phyloP scores from a whole-genome alignment of 140 eudicot species.

The Artemisia princeps region DNA sequence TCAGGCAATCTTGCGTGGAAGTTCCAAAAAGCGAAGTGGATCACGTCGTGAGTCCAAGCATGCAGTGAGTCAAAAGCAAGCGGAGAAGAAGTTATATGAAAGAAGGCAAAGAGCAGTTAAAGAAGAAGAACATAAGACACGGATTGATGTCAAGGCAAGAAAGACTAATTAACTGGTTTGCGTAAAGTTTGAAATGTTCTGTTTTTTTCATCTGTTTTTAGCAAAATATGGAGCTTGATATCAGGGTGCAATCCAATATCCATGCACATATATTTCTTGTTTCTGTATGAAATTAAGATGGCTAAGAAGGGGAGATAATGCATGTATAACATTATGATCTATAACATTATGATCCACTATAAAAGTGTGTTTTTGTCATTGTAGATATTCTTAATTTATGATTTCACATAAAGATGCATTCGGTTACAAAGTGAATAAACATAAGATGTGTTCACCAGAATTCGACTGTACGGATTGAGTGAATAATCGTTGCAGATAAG shows the following conservation, averaged over 20 bases:
- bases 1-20: constrained; percentile 27
- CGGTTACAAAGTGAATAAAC: constrained; percentile 20
- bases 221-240: constrained; percentile 18
- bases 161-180: constrained; percentile 26
- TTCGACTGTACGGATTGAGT: not conserved
- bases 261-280: constrained; percentile 23
- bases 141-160: constrained; percentile 33
- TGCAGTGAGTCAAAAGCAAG: constrained; percentile 38
- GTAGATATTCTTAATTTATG: constrained; percentile 3
- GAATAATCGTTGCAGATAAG: constrained; percentile 20
- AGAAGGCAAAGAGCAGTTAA: constrained; percentile 34
- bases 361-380: not conserved
- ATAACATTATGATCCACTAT: not conserved
- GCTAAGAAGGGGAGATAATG: constrained; percentile 5
- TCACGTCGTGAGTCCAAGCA: constrained; percentile 24
- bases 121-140: constrained; percentile 34
- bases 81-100: constrained; percentile 34
- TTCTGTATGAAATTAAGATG: constrained; percentile 14
- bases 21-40: constrained; percentile 20
- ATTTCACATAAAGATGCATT: constrained; percentile 18
- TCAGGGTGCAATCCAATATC: constrained; percentile 16
- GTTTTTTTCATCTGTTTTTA: constrained; percentile 15
- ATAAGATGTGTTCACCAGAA: not conserved
- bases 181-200: constrained; percentile 1
- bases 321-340: constrained; percentile 5